phyloP scores from a whole-genome alignment of 192 early-diverging fungal species.

The Dissophora ornata region DNA sequence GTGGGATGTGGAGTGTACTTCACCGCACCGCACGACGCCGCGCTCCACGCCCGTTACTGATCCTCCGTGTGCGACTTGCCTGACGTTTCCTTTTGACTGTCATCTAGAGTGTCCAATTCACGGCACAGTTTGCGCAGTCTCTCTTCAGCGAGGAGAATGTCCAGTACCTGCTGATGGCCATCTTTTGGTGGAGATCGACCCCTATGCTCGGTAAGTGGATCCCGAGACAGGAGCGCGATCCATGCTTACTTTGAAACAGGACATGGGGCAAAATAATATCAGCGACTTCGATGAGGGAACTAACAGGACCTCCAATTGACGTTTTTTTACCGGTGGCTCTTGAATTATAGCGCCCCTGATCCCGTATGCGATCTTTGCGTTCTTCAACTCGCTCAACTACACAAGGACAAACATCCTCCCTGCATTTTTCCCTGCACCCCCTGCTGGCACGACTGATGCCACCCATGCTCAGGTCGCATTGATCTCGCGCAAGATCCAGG shows the following conservation, averaged over 20 bases:
- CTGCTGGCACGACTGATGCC: slow-evolving; percentile 20
- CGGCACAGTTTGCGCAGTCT: slow-evolving; percentile 64
- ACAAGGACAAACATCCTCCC: slow-evolving; percentile 75
- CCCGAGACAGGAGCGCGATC: not conserved
- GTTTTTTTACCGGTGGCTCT: slow-evolving; percentile 14
- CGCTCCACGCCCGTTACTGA: no score
- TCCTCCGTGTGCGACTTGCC: no score
- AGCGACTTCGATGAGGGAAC: no score
- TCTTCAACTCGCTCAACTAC: slow-evolving; percentile 83
- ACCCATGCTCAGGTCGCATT: slow-evolving; percentile 47
- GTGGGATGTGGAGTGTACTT: no score
- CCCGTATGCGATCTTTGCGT: slow-evolving; percentile 79
- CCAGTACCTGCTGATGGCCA: slow-evolving; percentile 76
- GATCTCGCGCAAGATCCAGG: slow-evolving; percentile 62
- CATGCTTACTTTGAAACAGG: no score
- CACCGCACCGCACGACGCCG: no score
- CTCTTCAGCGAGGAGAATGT: slow-evolving; percentile 75
- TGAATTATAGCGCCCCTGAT: slow-evolving; percentile 70
- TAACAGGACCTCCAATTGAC: not conserved
- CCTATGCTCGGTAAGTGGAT: slow-evolving; percentile 73
- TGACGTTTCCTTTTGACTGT: not conserved
- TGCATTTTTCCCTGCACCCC: slow-evolving; percentile 66
- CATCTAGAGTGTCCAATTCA: slow-evolving; percentile 67
- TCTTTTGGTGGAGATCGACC: slow-evolving; percentile 74
- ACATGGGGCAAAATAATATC: no score